A percentile compares a stretch with the other conserved stretches of the same genome.
Evolutionary conservation across 2,329 filamentous ascomycete genomes (phyloP).

Genomic region (Aspergillus pseudonomiae): DNA sequence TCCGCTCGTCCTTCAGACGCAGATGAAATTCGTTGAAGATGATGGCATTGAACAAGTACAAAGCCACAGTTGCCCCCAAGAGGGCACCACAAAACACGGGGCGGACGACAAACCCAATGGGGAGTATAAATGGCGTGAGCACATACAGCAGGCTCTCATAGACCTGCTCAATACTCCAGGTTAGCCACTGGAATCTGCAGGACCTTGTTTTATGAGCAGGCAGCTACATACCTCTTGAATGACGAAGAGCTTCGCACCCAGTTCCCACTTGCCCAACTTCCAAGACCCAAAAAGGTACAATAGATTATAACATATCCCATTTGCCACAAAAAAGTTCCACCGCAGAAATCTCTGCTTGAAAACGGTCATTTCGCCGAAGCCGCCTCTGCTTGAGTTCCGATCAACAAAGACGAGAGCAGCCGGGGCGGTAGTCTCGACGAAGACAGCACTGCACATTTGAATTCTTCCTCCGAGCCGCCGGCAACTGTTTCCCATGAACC

Average conservation of each 20-base stretch:
- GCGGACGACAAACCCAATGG: conserved; percentile 49
- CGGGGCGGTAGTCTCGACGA: conserved; percentile 56
- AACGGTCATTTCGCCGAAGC: conserved; percentile 58
- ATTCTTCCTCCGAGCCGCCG: conserved; percentile 50
- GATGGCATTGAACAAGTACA: conserved; percentile 49
- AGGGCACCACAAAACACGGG: conserved; percentile 47
- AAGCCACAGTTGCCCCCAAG: conserved; percentile 37
- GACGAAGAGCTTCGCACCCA: conserved; percentile 55
- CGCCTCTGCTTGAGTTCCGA: conserved; percentile 46
- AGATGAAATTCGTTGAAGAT: conserved; percentile 56
- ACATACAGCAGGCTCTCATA: conserved; percentile 53
- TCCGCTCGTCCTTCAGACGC: conserved; percentile 48
- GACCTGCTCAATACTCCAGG: conserved; percentile 35
- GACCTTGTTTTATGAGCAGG: background rate
- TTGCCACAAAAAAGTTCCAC: conserved; percentile 58
- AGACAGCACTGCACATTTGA: conserved; percentile 53
- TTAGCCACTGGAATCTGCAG: background rate
- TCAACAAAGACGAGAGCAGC: conserved; percentile 45
- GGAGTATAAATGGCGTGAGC: conserved; percentile 49
- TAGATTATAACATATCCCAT: conserved; percentile 53
- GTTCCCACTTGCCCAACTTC: conserved; percentile 53
- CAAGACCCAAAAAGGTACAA: conserved; percentile 51
- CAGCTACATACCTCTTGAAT: conserved; percentile 45
- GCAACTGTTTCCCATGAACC: conserved; percentile 56
- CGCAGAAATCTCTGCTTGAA: conserved; percentile 54